Evolutionary conservation across 306 rosid species (phyloP).

Genomic region (Cucurbita moschata): DNA sequence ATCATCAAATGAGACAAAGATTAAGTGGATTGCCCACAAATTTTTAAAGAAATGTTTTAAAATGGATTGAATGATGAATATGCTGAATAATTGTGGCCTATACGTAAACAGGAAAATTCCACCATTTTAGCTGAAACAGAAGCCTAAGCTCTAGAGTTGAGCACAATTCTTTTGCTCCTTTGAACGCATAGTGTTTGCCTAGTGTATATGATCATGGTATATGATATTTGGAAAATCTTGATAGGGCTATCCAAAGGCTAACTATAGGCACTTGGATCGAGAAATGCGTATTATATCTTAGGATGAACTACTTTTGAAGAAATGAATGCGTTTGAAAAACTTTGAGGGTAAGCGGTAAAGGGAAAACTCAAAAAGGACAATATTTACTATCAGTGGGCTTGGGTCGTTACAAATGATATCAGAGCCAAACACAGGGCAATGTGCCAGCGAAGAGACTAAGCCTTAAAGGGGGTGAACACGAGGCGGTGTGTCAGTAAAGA

Average conservation of each 20-base stretch:
- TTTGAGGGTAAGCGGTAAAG: no score
- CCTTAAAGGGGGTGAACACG: no score
- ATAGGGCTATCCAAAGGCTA: neutral
- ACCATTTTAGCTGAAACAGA: neutral
- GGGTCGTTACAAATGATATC: no score
- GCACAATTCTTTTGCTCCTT: neutral
- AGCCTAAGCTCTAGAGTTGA: neutral
- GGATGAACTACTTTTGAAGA: neutral
- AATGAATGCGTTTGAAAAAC: no score
- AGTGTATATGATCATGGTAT: neutral
- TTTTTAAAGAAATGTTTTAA: neutral
- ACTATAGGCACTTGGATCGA: neutral
- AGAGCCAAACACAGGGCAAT: no score
- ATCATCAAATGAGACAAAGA: slow-evolving; percentile 8
- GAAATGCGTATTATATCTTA: neutral
- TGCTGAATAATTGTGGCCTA: neutral
- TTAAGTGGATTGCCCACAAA: slow-evolving; percentile 16
- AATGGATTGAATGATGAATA: neutral
- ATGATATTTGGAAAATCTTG: neutral
- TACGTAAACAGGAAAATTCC: slow-evolving; percentile 11
- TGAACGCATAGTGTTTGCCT: neutral
- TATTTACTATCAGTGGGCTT: no score
- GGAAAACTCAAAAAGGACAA: no score
- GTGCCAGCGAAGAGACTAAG: no score
- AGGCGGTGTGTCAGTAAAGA: no score